Conservation (phyloP, 805 yeast genomes). For the Candida insectorum region DNA sequence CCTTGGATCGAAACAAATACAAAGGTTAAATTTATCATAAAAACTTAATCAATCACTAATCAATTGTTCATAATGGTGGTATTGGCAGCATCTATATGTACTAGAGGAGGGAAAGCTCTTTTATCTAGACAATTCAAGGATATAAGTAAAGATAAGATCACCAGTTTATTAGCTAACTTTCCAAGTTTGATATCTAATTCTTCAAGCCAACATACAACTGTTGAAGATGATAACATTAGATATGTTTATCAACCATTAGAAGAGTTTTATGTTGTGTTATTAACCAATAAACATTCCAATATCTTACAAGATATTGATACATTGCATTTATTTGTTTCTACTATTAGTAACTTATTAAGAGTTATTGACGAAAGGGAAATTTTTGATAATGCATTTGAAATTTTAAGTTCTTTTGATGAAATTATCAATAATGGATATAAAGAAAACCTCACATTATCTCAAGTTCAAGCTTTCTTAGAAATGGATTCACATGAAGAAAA, state of each 20-base stretch:
- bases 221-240: conserved; percentile 87
- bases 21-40: too few relatives aligned
- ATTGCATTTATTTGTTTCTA: conserved; percentile 76
- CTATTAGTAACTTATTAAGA: conserved; percentile 71
- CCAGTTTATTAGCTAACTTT: conserved; percentile 80
- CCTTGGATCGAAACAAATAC: conserved; percentile 7
- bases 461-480: conserved; percentile 84
- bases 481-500: conserved; percentile 99
- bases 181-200: conserved; percentile 72
- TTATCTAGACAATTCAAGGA: conserved; percentile 90
- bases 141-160: conserved; percentile 76
- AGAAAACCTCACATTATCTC: conserved; percentile 78
- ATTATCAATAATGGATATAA: conserved; percentile 85
- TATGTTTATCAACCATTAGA: conserved; percentile 96
- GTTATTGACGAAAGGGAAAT: conserved; percentile 79
- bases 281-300: conserved; percentile 88
- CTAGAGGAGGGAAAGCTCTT: conserved; percentile 89
- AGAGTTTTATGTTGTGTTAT: conserved; percentile 83
- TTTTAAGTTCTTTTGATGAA: conserved; percentile 91
- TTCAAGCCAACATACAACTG: conserved; percentile 83
- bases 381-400: conserved; percentile 80
- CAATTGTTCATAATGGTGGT: conserved; percentile 74
- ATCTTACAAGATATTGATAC: conserved; percentile 94
- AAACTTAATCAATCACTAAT: too few relatives aligned
- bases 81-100: conserved; percentile 90